phyloP scores from a whole-genome alignment of 371 early-diverging fungal genomes.

The Syncephalastrum contaminatum region DNA sequence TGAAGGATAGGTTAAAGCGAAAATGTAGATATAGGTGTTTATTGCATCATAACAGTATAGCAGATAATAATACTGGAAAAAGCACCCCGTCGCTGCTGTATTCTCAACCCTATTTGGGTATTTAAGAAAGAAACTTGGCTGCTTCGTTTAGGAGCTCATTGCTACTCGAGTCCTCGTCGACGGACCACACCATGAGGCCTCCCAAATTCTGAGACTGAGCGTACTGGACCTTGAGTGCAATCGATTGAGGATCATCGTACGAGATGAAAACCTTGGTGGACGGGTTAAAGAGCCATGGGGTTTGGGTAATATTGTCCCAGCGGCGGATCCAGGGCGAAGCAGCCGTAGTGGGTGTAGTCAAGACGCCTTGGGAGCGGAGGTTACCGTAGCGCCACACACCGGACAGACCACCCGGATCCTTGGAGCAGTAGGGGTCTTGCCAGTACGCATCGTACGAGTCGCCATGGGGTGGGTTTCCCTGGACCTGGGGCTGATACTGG shows the following conservation, averaged over 20 bases:
- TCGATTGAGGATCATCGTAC: conserved; percentile 58
- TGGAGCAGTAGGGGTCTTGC: conserved; percentile 14
- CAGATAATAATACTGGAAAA: no score
- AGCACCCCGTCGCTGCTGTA: no score
- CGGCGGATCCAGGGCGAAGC: conserved; percentile 53
- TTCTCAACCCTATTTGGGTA: no score
- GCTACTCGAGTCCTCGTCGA: conserved; percentile 29
- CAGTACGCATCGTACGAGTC: conserved; percentile 30
- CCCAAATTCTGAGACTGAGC: conserved; percentile 35
- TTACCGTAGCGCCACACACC: conserved; percentile 57
- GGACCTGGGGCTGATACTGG: conserved; percentile 30
- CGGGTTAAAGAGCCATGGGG: conserved; percentile 64
- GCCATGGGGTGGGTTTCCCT: conserved; percentile 28
- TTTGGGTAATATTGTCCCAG: conserved; percentile 47
- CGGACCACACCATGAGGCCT: conserved; percentile 58
- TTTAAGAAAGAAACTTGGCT: conserved; percentile 5
- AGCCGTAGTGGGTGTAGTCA: conserved; percentile 42
- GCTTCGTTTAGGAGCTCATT: conserved; percentile 28
- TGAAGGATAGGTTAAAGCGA: no score
- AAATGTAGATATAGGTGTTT: no score
- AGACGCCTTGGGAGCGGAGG: conserved; percentile 51
- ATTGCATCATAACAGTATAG: no score
- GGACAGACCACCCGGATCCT: conserved; percentile 24
- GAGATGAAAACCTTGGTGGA: conserved; percentile 53
- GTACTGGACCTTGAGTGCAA: conserved; percentile 47